Evolutionary conservation across 129 eudicot genomes (phyloP).

Genomic region (carrot (Daucus carota)): DNA sequence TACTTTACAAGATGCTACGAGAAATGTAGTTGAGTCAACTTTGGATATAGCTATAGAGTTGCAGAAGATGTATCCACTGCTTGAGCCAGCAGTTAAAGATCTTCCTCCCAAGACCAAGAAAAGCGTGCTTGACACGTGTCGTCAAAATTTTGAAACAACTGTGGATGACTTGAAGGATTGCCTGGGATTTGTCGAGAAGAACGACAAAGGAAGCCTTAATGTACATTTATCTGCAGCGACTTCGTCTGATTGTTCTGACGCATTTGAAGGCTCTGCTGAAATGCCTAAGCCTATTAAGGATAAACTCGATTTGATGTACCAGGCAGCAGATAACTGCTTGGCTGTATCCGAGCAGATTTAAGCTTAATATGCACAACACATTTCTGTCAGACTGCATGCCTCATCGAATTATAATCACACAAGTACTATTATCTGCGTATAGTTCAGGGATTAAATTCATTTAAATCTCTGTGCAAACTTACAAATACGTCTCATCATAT

Average conservation of each 20-base stretch:
- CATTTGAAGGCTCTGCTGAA: not conserved
- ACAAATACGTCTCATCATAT: too few species aligned
- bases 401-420: not conserved
- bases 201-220: slow-evolving; percentile 5
- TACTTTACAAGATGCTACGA: slow-evolving; percentile 12
- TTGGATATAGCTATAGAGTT: not conserved
- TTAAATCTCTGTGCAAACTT: too few species aligned
- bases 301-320: not conserved
- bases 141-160: slow-evolving; percentile 10
- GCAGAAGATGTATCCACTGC: not conserved
- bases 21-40: slow-evolving; percentile 12
- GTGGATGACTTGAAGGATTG: slow-evolving; percentile 1
- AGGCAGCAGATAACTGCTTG: slow-evolving; percentile 9
- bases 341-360: slow-evolving; percentile 14
- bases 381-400: not conserved
- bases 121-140: not conserved
- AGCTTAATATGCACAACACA: not conserved
- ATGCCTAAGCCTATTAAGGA: not conserved
- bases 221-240: slow-evolving; percentile 4
- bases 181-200: not conserved
- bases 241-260: not conserved
- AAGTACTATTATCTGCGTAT: not conserved
- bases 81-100: not conserved
- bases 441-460: not conserved
- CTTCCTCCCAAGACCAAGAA: not conserved